phyloP scores from a whole-genome alignment of 805 yeast genomes.

The Helenozyma baotianmanensis region DNA sequence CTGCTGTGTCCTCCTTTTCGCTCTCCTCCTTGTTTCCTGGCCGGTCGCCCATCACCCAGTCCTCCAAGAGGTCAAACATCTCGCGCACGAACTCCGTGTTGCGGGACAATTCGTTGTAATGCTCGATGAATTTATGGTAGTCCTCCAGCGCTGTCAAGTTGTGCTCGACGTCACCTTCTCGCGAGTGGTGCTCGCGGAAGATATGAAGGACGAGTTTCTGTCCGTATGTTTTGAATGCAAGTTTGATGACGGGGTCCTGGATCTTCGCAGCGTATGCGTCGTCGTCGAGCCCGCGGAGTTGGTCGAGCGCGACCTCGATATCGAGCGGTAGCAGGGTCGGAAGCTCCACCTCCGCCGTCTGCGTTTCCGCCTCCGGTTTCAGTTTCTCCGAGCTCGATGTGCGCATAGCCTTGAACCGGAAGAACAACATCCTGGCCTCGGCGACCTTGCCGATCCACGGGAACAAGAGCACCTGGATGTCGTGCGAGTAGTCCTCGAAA shows the following conservation, averaged over 20 bases:
- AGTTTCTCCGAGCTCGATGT: not conserved
- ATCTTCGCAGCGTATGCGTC: slow-evolving; percentile 2
- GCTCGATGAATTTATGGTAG: slow-evolving; percentile 22
- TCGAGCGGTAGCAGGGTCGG: slow-evolving; percentile 1
- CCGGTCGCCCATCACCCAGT: slow-evolving; percentile 6
- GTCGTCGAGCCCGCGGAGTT: slow-evolving; percentile 5
- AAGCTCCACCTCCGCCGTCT: not conserved
- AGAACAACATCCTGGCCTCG: slow-evolving; percentile 59
- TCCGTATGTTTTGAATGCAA: slow-evolving; percentile 7
- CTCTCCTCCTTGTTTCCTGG: slow-evolving; percentile 3
- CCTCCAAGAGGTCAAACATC: slow-evolving; percentile 20
- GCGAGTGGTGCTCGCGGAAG: slow-evolving; percentile 6
- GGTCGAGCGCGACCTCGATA: slow-evolving; percentile 4
- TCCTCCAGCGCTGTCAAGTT: slow-evolving; percentile 13
- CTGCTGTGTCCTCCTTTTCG: slow-evolving; percentile 4
- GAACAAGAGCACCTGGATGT: slow-evolving; percentile 55
- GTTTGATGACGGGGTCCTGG: slow-evolving; percentile 6
- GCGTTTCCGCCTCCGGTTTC: not conserved
- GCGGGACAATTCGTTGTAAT: slow-evolving; percentile 30
- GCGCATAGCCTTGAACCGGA: slow-evolving; percentile 23
- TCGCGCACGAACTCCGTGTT: slow-evolving; percentile 27
- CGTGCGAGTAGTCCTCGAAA: slow-evolving; percentile 51
- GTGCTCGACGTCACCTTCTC: too few relatives aligned
- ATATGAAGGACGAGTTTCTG: slow-evolving; percentile 8
- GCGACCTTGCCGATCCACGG: slow-evolving; percentile 62